These are phyloP conservation scores for Suhomyces ambrosiae DNA, from an alignment of 1,139 yeast genomes.

Conservation along the genomic window DNA sequence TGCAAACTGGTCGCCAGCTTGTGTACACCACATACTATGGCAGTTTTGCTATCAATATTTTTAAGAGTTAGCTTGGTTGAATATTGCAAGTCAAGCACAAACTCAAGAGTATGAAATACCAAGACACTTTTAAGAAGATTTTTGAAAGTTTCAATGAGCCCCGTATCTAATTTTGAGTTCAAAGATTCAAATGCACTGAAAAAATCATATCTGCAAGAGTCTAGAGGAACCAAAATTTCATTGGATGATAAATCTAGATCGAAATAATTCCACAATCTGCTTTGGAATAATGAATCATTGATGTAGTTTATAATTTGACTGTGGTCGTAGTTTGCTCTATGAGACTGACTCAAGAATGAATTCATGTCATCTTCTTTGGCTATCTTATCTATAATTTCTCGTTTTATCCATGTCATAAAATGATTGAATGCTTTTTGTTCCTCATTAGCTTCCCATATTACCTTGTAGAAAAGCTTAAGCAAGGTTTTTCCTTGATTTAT, in stretches of 20 bases:
- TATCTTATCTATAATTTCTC: constrained; percentile 39
- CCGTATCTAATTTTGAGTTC: constrained; percentile 13
- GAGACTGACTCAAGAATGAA: constrained; percentile 24
- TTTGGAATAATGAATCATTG: constrained; percentile 28
- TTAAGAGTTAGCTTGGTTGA: constrained; percentile 7
- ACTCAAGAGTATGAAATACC: constrained; percentile 4
- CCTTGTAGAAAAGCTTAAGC: constrained; percentile 39
- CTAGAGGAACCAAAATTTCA: constrained; percentile 18
- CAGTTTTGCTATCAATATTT: constrained; percentile 1
- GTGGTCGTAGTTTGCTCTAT: constrained; percentile 22
- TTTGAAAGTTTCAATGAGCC: constrained; percentile 18
- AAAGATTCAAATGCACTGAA: constrained; percentile 12
- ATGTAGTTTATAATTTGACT: constrained; percentile 35
- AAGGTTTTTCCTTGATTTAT: constrained; percentile 32
- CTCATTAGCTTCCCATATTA: constrained; percentile 51
- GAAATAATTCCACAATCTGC: constrained; percentile 29
- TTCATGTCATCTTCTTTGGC: constrained; percentile 39
- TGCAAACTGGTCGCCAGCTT: neutral
- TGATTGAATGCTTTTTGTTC: constrained; percentile 56
- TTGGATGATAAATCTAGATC: constrained; percentile 20
- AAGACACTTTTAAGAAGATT: constrained; percentile 18
- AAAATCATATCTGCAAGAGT: constrained; percentile 11
- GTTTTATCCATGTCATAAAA: constrained; percentile 51
- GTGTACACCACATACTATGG: constrained; percentile 13
- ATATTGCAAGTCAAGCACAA: neutral